These are phyloP conservation scores for Tetrastigma voinierianum DNA, from an alignment of 164 flowering plant species.

Conservation along the genomic window DNA sequence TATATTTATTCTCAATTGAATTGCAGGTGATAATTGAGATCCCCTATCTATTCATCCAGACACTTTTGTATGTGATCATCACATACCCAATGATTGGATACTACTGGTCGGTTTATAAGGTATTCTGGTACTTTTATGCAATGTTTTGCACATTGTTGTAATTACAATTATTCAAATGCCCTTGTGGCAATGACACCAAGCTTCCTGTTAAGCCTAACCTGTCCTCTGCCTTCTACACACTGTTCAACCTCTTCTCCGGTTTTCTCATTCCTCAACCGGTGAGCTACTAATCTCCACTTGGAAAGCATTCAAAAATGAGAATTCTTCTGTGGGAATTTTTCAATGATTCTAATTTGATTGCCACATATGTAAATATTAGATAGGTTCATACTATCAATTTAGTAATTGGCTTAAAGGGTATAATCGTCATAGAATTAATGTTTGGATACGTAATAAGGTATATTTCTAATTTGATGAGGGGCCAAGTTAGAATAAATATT, in stretches of 20 bases:
- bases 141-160: conserved; percentile 39
- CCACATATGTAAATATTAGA: too few species aligned
- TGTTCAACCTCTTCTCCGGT: conserved; percentile 42
- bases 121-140: conserved; percentile 45
- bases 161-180: conserved; percentile 50
- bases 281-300: conserved; percentile 25
- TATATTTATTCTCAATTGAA: neutral
- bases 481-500: too few species aligned
- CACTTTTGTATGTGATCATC: conserved; percentile 27
- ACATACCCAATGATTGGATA: conserved; percentile 54
- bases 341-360: too few species aligned
- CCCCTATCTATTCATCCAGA: conserved; percentile 37
- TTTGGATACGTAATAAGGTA: too few species aligned
- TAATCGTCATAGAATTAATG: neutral
- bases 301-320: neutral
- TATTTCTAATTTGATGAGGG: too few species aligned
- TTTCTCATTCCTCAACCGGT: conserved; percentile 54
- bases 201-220: conserved; percentile 38
- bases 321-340: too few species aligned
- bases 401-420: too few species aligned
- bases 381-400: too few species aligned
- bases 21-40: conserved; percentile 50
- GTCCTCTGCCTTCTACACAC: conserved; percentile 30
- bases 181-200: conserved; percentile 51
- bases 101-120: conserved; percentile 38